Base-by-base conservation (phyloP, 768 basidiomycete species). In the Boletus subparvulus region DNA sequence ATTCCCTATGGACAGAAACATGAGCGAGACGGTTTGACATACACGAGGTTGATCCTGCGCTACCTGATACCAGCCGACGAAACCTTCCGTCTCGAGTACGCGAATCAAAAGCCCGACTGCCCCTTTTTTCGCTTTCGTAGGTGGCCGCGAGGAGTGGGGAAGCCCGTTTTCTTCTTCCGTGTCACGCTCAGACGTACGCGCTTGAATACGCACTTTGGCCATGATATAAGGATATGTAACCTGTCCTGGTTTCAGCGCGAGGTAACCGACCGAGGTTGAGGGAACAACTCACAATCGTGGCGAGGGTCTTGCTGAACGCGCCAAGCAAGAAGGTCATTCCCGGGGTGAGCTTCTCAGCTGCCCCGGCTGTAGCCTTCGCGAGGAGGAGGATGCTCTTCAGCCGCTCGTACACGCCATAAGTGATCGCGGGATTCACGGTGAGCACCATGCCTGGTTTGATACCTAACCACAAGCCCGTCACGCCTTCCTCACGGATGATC, bases 391-490 rank as follows among this genome's bases (percentile, higher is more conserved):
- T 59, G 43, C 78, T 81, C 77, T 98, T 98, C 54, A 98, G 78
- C 42, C 97, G 83, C 75, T 98, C 96, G 68, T 92, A 98, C 40
- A 87, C 79, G 47, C 97, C 97, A 67, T 96, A 98, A 1, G 96
- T 99, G 71, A 99, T 98, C 24, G 96, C 94, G 6, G 97, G 96
- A 73, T 98, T 98, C 51, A 94, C 86, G 35, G 96, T 98, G 35
- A 99, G 81, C n/a, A 98, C 93, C 61, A 99, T 75, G 40, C 92
- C 86, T 2, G 97, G 95, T 69, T 88, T 91, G 58, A 98, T 76
- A 8, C 97, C 97, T 7, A 94, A 79, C 97, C 97, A 99, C 3
- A 98, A 77, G 10, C 92, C 95, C 0, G 83, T 79, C 3, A 93
- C 76, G 52, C 94, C 94, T 58, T 96, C 92, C 72, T 96, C 92